A percentile compares a stretch with the other conserved stretches of the same genome.
phyloP scores from a whole-genome alignment of 495 filamentous ascomycete genomes.

The Hypoxylon rickii region DNA sequence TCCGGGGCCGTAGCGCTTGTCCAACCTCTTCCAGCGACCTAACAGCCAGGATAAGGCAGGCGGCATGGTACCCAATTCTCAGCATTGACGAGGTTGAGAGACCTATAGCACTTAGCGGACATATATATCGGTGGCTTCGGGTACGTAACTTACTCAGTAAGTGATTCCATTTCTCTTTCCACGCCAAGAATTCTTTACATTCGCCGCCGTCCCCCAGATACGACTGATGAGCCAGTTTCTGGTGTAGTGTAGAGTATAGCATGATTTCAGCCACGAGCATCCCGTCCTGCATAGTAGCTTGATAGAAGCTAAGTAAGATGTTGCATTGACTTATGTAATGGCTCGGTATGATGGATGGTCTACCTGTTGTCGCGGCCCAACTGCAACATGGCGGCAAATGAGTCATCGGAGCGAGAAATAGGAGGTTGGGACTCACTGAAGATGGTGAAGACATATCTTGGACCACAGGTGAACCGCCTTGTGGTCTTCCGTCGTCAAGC shows the following conservation, averaged over 20 bases:
- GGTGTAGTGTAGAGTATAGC: slow-evolving; percentile 34
- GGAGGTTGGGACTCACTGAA: slow-evolving; percentile 27
- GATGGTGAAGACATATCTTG: slow-evolving; percentile 40
- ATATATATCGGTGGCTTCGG: background rate
- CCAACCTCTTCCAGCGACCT: slow-evolving; percentile 33
- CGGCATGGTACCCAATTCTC: slow-evolving; percentile 36
- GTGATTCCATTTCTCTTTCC: slow-evolving; percentile 41
- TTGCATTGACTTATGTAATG: slow-evolving; percentile 38
- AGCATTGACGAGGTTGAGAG: slow-evolving; percentile 36
- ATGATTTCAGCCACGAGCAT: slow-evolving; percentile 41
- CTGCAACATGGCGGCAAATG: slow-evolving; percentile 2
- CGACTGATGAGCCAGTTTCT: slow-evolving; percentile 34
- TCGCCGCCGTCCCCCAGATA: slow-evolving; percentile 36
- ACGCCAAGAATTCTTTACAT: slow-evolving; percentile 37
- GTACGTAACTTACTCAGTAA: slow-evolving; percentile 20
- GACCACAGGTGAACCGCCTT: slow-evolving; percentile 37
- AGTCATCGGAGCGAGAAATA: background rate
- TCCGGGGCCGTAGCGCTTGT: slow-evolving; percentile 29
- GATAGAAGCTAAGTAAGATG: slow-evolving; percentile 39
- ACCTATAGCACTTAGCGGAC: slow-evolving; percentile 20
- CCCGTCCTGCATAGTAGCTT: slow-evolving; percentile 39
- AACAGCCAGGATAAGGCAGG: slow-evolving; percentile 37
- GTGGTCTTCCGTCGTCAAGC: slow-evolving; percentile 28
- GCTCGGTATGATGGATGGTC: slow-evolving; percentile 36
- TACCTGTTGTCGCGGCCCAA: slow-evolving; percentile 38